Evolutionary conservation across 2,329 filamentous ascomycete genomes (phyloP).

Genomic region (Beauveria medogensis): DNA sequence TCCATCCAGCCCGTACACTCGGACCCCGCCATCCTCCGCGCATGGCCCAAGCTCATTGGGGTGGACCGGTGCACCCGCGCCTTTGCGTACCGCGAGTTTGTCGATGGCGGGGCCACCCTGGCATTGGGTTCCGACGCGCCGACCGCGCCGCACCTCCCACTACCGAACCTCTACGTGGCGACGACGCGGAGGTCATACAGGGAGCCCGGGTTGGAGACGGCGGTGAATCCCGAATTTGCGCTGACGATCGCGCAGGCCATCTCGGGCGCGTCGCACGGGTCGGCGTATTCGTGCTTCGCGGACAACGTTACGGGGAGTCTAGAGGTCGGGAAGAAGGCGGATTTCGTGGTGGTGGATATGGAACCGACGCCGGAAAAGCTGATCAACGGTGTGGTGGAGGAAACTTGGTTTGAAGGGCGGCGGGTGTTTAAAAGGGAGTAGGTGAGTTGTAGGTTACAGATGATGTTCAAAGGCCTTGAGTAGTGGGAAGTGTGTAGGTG

Average conservation of each 20-base stretch:
- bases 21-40: constrained; percentile 47
- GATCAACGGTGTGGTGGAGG: constrained; percentile 34
- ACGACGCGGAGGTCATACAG: constrained; percentile 47
- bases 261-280: constrained; percentile 44
- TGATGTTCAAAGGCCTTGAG: too few relatives aligned
- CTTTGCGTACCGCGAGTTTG: constrained; percentile 53
- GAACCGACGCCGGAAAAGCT: constrained; percentile 38
- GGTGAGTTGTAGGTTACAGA: too few relatives aligned
- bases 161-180: constrained; percentile 46
- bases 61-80: constrained; percentile 42
- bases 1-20: constrained; percentile 49
- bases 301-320: constrained; percentile 47
- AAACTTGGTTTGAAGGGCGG: constrained; percentile 47
- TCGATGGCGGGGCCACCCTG: constrained; percentile 39
- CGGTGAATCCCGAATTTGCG: constrained; percentile 45
- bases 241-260: constrained; percentile 46
- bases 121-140: constrained; percentile 48
- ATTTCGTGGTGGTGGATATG: constrained; percentile 47
- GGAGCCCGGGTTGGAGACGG: constrained; percentile 32
- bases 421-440: constrained; percentile 25
- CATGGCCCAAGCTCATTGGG: constrained; percentile 48
- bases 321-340: constrained; percentile 44
- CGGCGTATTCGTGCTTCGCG: constrained; percentile 50
- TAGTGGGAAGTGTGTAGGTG: too few relatives aligned
- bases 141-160: constrained; percentile 42